These are phyloP conservation scores for Acorus calamus DNA, from an alignment of 106 monocot genomes.

Conservation along the genomic window DNA sequence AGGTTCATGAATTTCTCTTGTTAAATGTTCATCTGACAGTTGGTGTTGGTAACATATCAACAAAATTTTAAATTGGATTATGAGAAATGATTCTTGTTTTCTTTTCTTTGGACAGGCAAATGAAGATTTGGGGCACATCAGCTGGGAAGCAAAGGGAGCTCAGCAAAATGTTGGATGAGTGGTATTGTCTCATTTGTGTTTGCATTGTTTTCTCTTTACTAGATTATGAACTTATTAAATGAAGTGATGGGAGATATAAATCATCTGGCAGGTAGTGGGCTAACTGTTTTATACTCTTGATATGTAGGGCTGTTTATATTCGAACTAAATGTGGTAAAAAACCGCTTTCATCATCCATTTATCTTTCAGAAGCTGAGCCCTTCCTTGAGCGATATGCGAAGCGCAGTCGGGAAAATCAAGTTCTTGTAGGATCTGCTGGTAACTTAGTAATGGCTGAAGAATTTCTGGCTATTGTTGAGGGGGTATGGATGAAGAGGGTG, in stretches of 20 bases:
- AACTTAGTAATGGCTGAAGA: constrained; percentile 72
- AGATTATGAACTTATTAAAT: no score
- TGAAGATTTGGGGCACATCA: constrained; percentile 94
- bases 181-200: constrained; percentile 29
- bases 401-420: constrained; percentile 63
- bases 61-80: no score
- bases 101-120: constrained; percentile 52
- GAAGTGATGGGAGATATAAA: no score
- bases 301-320: constrained; percentile 83
- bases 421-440: constrained; percentile 79
- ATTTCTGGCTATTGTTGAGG: constrained; percentile 67
- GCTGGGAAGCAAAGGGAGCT: constrained; percentile 68
- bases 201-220: background rate
- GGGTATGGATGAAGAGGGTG: constrained; percentile 91
- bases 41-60: no score
- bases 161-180: constrained; percentile 92
- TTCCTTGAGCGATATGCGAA: constrained; percentile 95
- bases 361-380: constrained; percentile 88
- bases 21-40: no score
- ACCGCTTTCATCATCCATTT: constrained; percentile 66
- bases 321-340: constrained; percentile 73
- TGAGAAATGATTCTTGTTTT: background rate
- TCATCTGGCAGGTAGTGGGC: background rate
- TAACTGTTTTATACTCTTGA: background rate
- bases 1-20: no score